phyloP scores from a whole-genome alignment of 83 land plant species.

The Picea mariana region DNA sequence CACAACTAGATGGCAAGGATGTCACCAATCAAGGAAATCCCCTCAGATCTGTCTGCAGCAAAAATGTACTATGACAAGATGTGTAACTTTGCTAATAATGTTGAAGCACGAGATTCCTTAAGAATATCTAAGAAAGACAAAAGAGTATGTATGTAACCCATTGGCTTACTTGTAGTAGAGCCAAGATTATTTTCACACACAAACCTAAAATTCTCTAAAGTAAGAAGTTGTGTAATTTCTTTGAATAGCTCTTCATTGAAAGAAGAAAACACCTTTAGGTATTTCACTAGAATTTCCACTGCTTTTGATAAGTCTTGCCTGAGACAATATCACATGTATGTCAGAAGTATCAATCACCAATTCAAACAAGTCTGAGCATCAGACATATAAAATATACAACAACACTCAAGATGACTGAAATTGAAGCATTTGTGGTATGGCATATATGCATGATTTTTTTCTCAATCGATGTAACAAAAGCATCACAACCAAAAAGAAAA shows the following conservation, averaged over 20 bases:
- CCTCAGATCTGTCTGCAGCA: neutral
- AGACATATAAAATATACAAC: no score
- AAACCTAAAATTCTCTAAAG: constrained; percentile 78
- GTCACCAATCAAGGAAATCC: no score
- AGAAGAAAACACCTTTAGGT: constrained; percentile 74
- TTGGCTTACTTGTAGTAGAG: neutral
- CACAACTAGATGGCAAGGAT: neutral
- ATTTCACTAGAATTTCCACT: constrained; percentile 80
- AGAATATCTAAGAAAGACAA: neutral
- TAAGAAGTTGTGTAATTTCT: constrained; percentile 78
- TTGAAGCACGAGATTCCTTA: neutral
- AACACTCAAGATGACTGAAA: no score
- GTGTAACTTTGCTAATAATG: neutral
- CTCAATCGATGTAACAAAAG: no score
- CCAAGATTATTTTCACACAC: neutral
- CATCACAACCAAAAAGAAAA: no score
- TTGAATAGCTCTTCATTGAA: constrained; percentile 83
- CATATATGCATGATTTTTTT: no score
- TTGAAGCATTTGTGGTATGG: no score
- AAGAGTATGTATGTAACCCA: neutral
- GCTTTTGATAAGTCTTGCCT: constrained; percentile 82
- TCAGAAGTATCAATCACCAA: no score
- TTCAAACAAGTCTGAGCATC: no score
- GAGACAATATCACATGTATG: neutral
- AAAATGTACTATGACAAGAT: neutral